These are phyloP conservation scores for Leccinum angustisporum DNA, from an alignment of 1,284 basidiomycete genomes.

Conservation along the genomic window DNA sequence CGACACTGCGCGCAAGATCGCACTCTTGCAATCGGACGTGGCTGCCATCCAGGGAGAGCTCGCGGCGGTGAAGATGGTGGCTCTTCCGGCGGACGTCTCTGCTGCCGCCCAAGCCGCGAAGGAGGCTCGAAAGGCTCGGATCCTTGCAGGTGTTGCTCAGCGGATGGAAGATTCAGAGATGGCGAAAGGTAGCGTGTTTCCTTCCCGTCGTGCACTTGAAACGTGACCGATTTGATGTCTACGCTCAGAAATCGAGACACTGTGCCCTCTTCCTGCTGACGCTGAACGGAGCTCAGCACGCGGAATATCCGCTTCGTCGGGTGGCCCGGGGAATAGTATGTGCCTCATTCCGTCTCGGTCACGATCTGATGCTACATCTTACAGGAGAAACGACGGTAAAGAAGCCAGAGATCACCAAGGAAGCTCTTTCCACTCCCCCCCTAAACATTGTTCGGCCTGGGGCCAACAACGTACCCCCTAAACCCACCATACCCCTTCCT, in stretches of 20 bases:
- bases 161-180: not conserved
- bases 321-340: conserved; percentile 9
- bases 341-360: not conserved
- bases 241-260: not conserved
- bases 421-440: not conserved
- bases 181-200: conserved; percentile 10
- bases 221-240: conserved; percentile 4
- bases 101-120: conserved; percentile 6
- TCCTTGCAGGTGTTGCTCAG: conserved; percentile 1
- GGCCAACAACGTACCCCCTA: conserved; percentile 10
- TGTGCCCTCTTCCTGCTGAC: not conserved
- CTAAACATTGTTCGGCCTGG: conserved; percentile 7
- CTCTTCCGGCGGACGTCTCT: not conserved
- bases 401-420: not conserved
- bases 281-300: not conserved
- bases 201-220: not conserved
- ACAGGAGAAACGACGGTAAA: conserved; percentile 7
- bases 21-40: conserved; percentile 19
- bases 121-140: conserved; percentile 1
- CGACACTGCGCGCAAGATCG: conserved; percentile 21
- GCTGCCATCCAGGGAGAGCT: conserved; percentile 14
- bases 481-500: conserved; percentile 2
- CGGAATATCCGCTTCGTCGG: not conserved
- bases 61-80: conserved; percentile 9
- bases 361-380: not conserved